These are phyloP conservation scores for Pneumocystis jirovecii DNA, from an alignment of 1,139 yeast genomes.

Conservation along the genomic window DNA sequence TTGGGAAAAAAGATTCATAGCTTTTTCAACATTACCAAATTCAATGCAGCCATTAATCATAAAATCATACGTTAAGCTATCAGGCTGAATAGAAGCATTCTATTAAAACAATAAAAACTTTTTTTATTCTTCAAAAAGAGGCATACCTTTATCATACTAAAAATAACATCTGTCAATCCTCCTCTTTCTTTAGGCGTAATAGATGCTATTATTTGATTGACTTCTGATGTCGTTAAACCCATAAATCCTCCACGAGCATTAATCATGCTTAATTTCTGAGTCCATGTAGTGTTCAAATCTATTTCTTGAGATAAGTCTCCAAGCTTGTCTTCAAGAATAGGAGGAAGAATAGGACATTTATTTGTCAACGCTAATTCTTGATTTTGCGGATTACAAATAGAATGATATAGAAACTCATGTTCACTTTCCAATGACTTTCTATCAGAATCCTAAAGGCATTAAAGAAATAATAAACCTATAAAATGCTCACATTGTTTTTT, in stretches of 20 bases:
- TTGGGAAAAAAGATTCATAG: slow-evolving; percentile 4
- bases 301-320: not conserved
- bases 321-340: not conserved
- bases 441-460: not conserved
- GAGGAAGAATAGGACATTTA: not conserved
- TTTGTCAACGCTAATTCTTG: not conserved
- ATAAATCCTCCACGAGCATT: not conserved
- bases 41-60: slow-evolving; percentile 10
- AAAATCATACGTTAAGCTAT: slow-evolving; percentile 8
- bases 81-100: slow-evolving; percentile 1
- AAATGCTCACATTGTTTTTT: not conserved
- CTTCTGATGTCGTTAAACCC: slow-evolving; percentile 1
- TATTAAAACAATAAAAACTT: not conserved
- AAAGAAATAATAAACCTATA: not conserved
- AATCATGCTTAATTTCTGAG: slow-evolving; percentile 33
- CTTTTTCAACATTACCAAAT: slow-evolving; percentile 2
- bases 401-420: not conserved
- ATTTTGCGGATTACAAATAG: not conserved
- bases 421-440: not conserved
- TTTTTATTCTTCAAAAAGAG: not conserved
- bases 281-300: not conserved
- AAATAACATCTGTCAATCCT: not conserved
- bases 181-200: slow-evolving; percentile 6
- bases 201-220: slow-evolving; percentile 2
- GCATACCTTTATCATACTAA: not conserved